A percentile compares a stretch with the other conserved stretches of the same genome.
Evolutionary conservation across 345 rosid genomes (phyloP).

Genomic region (Pelargonium nanum): DNA sequence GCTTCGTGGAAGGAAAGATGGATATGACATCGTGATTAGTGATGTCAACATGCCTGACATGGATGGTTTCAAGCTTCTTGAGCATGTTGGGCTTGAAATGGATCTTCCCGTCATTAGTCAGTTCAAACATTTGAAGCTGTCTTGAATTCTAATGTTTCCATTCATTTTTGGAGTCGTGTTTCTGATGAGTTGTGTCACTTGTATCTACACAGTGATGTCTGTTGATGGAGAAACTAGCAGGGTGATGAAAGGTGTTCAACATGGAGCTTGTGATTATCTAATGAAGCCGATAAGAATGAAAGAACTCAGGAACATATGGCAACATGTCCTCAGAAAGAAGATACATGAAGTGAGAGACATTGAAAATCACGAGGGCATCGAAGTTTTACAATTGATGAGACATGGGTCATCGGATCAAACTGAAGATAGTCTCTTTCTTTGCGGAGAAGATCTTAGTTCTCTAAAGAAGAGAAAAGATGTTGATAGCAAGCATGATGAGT

Average conservation of each 20-base stretch:
- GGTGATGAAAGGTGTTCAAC: constrained; percentile 92
- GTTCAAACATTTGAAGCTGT: constrained; percentile 18
- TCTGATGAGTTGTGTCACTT: background rate
- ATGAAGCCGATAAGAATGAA: constrained; percentile 95
- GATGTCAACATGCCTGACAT: constrained; percentile 99
- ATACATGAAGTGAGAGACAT: constrained; percentile 71
- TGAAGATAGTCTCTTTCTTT: constrained; percentile 35
- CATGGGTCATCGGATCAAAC: constrained; percentile 35
- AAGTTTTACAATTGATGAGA: constrained; percentile 39
- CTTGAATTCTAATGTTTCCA: constrained; percentile 1
- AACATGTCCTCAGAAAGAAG: constrained; percentile 76
- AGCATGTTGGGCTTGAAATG: constrained; percentile 88
- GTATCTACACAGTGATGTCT: constrained; percentile 65
- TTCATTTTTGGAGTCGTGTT: constrained; percentile 14
- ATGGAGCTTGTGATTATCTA: constrained; percentile 93
- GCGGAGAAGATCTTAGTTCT: constrained; percentile 51
- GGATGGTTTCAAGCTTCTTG: constrained; percentile 96
- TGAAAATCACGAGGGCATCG: constrained; percentile 45
- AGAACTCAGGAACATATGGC: constrained; percentile 93
- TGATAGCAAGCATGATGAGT: constrained; percentile 49
- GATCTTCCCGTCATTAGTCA: constrained; percentile 94
- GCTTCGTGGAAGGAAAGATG: constrained; percentile 78
- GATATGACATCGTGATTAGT: constrained; percentile 83
- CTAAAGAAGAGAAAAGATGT: constrained; percentile 56
- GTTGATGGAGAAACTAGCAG: constrained; percentile 90